A percentile compares a stretch with the other conserved stretches of the same genome.
Evolutionary conservation across 75 land plant genomes (phyloP).

Genomic region (Chamaecyparis obtusa): DNA sequence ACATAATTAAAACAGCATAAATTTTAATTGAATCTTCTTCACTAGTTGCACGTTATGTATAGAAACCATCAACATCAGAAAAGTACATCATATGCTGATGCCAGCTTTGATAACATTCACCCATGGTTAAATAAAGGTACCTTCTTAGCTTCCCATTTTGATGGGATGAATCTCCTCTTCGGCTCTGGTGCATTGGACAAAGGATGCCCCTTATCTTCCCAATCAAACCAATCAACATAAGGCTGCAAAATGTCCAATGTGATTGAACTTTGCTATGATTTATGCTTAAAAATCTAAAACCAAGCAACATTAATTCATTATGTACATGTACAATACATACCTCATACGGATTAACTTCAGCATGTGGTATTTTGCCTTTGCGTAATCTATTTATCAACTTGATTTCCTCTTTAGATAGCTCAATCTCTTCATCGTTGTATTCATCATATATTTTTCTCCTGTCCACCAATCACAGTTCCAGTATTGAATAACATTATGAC

Average conservation of each 20-base stretch:
- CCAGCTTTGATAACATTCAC: not conserved
- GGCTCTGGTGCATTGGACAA: conserved; percentile 98
- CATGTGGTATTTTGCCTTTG: conserved; percentile 87
- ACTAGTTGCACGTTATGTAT: not conserved
- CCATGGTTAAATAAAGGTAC: conserved; percentile 27
- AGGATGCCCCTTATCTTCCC: conserved; percentile 81
- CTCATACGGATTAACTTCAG: conserved; percentile 79
- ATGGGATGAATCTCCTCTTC: conserved; percentile 93
- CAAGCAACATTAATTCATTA: not conserved
- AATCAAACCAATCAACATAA: conserved; percentile 95
- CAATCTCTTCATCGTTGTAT: conserved; percentile 94
- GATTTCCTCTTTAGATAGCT: conserved; percentile 72
- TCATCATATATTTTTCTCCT: conserved; percentile 95
- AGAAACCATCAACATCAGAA: not conserved
- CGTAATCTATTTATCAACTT: conserved; percentile 58
- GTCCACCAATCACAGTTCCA: not conserved
- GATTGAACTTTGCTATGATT: not conserved
- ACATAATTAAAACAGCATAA: not conserved
- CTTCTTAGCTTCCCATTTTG: conserved; percentile 98
- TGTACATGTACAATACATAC: conserved; percentile 30
- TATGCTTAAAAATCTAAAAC: not conserved
- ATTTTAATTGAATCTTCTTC: not conserved
- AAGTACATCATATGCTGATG: not conserved
- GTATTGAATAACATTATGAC: not conserved
- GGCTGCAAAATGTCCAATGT: conserved; percentile 50